Base-by-base conservation (phyloP, 441 rosid genomes). In the Sinapis alba region DNA sequence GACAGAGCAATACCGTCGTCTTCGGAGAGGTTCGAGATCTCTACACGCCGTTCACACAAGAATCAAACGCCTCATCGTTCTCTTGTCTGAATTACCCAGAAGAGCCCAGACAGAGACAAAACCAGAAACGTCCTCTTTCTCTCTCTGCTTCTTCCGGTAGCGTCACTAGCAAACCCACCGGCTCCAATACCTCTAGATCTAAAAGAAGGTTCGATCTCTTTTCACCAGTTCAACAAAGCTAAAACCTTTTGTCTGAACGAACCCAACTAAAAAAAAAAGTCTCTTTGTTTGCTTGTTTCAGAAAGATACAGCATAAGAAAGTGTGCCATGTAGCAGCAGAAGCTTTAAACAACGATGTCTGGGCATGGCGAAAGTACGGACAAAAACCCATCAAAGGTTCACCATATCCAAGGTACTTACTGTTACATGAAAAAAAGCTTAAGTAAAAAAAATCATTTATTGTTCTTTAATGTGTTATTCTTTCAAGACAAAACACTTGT, bases 281-380 rank as follows among this genome's bases (percentile, higher is more conserved):
- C 5, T 65, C 7, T 53, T 62, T 16, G 53, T 18, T 62, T 62
- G 50, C 66, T 72, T 71, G 65, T 57, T 72, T 28, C 86, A 90
- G 98, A 76, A 93, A 90, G 87, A 88, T 84, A 79, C 97, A 85
- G 68, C 83, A 78, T 63, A 90, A 92, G 85, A 89, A 79, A 81
- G 89, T 92, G 56, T 89, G 96, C 72, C 95, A 94, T 63, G 95
- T 94, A 15, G 94, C 97, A 65, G 97, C 90, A 8, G 98, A 90
- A 47, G 84, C 86, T 62, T 82, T 94, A 21, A 85, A 93, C 80
- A 85, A 97, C 21, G 97, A 92, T 71, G 85, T 89, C 53, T 92
- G 97, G 97, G 95, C 97, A 43, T 94, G 97, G 98, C 85, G 97
- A 34, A 94, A 94, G 83, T 94, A 94, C 75, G 98, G 97, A 54